phyloP scores from a whole-genome alignment of 202 grass and related monocot species.

The Digitaria exilis region DNA sequence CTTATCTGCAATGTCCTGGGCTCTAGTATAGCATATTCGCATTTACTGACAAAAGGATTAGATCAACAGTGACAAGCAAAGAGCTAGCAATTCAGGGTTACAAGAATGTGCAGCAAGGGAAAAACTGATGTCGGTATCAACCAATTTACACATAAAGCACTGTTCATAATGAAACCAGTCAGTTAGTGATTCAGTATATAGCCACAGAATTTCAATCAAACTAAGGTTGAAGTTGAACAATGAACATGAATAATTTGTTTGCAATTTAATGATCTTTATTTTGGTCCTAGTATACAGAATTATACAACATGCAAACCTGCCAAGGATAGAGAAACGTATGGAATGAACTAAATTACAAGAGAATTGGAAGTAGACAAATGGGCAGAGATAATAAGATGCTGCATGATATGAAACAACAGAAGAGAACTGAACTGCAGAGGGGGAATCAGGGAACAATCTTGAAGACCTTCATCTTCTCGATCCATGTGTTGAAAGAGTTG shows the following conservation, averaged over 20 bases:
- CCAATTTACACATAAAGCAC: neutral
- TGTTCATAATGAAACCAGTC: neutral
- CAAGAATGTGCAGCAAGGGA: neutral
- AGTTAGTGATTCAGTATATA: neutral
- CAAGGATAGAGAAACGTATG: neutral
- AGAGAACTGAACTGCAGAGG: neutral
- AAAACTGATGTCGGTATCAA: neutral
- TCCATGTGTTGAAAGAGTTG: slow-evolving; percentile 74
- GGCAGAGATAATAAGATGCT: neutral
- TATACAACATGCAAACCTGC: slow-evolving; percentile 37
- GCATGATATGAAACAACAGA: neutral
- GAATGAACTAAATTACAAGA: slow-evolving; percentile 22
- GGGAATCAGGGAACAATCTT: slow-evolving; percentile 71
- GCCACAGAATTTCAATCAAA: slow-evolving; percentile 4
- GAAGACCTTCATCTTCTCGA: slow-evolving; percentile 74
- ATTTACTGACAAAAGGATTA: neutral
- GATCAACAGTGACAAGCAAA: no score
- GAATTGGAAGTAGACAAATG: neutral
- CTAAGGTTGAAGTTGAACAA: neutral
- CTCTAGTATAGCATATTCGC: neutral
- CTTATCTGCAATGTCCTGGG: neutral
- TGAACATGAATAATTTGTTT: neutral
- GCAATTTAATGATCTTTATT: slow-evolving; percentile 16
- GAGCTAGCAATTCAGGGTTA: neutral
- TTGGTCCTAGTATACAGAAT: slow-evolving; percentile 34